Conservation (phyloP, 2,329 filamentous ascomycete genomes). For the Xylaria multiplex region DNA sequence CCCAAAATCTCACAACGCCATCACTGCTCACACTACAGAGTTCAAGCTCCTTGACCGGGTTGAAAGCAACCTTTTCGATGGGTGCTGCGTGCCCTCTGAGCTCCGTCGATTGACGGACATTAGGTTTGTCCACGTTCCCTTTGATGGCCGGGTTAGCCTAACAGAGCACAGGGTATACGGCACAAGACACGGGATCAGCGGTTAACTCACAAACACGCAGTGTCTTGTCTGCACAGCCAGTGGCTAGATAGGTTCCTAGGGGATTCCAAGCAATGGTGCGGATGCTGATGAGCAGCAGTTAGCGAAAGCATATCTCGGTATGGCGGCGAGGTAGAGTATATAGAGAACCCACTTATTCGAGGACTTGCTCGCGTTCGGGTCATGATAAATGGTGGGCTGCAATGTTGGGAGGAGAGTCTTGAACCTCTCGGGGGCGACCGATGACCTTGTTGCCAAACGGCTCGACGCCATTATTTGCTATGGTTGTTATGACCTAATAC, state of each 20-base stretch:
- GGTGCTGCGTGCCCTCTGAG: constrained; percentile 72
- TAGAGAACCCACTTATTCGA: constrained; percentile 45
- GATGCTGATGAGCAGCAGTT: constrained; percentile 61
- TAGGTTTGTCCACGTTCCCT: constrained; percentile 81
- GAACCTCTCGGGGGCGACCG: constrained; percentile 49
- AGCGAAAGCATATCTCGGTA: neutral
- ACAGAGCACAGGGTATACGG: neutral
- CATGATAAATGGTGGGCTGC: constrained; percentile 49
- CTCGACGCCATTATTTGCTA: constrained; percentile 43
- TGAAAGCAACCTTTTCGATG: constrained; percentile 82
- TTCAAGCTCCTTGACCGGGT: constrained; percentile 79
- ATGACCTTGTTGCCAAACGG: constrained; percentile 44
- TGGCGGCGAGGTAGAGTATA: neutral
- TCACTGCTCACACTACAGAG: constrained; percentile 79
- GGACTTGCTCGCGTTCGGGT: constrained; percentile 45
- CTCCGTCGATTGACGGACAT: constrained; percentile 79
- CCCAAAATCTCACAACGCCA: constrained; percentile 81
- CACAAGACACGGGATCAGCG: neutral
- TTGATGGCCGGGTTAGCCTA: constrained; percentile 19
- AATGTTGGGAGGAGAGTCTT: constrained; percentile 48
- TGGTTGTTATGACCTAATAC: neutral
- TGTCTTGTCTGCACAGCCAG: constrained; percentile 75
- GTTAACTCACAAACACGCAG: constrained; percentile 74
- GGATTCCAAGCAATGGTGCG: constrained; percentile 91
- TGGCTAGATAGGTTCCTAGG: constrained; percentile 82